Evolutionary conservation across 2,329 filamentous ascomycete species (phyloP), one percentile per base, ranked within the genome.

Genomic region (Talaromyces sp.): DNA sequence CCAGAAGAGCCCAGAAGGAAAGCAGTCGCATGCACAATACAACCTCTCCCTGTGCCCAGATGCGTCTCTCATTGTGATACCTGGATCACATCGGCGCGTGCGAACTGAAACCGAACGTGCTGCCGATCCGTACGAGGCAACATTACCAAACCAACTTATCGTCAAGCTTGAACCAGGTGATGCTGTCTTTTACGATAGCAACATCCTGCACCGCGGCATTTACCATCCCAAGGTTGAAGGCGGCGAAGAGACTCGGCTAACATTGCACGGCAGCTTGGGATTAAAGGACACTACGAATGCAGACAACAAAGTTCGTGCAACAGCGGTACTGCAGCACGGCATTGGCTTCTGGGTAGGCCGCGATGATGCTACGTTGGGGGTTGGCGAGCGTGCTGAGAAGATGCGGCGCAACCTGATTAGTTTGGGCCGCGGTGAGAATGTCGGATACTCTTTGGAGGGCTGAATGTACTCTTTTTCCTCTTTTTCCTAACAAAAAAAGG

Each of bases 131-230:
- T 89, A 86, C 68, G 88, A 88, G 67, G 70, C 77, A 2, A 69
- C 78, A 1, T 68, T 95, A 66, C 86, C 87, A 0, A 85, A 79
- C 0, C 87, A 92, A 78, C 71, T 88, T 16, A 76, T 84, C 4
- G 91, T 96, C 16, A 71, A 79, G 70, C 79, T 96, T 64, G 78
- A 84, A 65, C 83, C 91, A 0, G 92, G 92, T 0, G 91, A 96
- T 74, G 86, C 89, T 14, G 90, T 90, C 52, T 96, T 96, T 69
- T 96, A 96, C 73, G 87, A 96, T 74, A 96, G 93, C 72, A 96
- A 96, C 73, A 96, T 96, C 65, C 73, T 96, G 57, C 78, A 80
- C 59, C 73, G 78, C 2, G 77, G 78, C 2, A 72, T 77, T 36
- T 81, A 81, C 61, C 69, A 70, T 62, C 74, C 66, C 5, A 78